Evolutionary conservation across 352 stramenopile species (phyloP).

Genomic region (Phytophthora pseudosyringae): DNA sequence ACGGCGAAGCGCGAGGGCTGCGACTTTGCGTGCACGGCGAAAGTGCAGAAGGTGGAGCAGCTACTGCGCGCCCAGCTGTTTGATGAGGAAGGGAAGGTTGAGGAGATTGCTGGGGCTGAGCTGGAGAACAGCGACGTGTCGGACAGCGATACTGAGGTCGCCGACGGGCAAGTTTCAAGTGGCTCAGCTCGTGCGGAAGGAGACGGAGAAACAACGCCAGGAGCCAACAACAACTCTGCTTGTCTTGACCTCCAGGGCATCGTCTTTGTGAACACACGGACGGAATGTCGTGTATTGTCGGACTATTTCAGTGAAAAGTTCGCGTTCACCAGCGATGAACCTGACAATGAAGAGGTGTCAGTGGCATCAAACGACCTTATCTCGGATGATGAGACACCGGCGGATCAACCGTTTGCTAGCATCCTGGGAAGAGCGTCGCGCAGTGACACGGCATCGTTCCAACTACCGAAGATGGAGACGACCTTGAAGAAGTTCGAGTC

Average conservation of each 20-base stretch:
- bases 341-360: slow-evolving; percentile 27
- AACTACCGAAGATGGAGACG: slow-evolving; percentile 63
- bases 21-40: slow-evolving; percentile 56
- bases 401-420: slow-evolving; percentile 52
- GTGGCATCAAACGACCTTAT: slow-evolving; percentile 17
- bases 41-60: slow-evolving; percentile 64
- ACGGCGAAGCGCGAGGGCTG: slow-evolving; percentile 46
- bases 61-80: slow-evolving; percentile 55
- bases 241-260: slow-evolving; percentile 68
- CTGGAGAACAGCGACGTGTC: slow-evolving; percentile 33
- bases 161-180: not conserved
- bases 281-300: slow-evolving; percentile 77
- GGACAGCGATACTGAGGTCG: slow-evolving; percentile 40
- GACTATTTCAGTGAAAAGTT: slow-evolving; percentile 84
- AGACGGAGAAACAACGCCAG: not conserved
- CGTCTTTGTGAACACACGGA: slow-evolving; percentile 85
- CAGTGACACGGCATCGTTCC: slow-evolving; percentile 65
- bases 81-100: slow-evolving; percentile 20
- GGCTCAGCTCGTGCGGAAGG: not conserved
- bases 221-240: not conserved
- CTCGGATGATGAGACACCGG: slow-evolving; percentile 12
- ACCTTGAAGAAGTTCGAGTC: slow-evolving; percentile 65
- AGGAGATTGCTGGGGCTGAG: slow-evolving; percentile 26
- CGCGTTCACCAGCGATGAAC: not conserved
- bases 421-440: slow-evolving; percentile 63